phyloP scores from a whole-genome alignment of 768 basidiomycete genomes.

The Suillus plorans region DNA sequence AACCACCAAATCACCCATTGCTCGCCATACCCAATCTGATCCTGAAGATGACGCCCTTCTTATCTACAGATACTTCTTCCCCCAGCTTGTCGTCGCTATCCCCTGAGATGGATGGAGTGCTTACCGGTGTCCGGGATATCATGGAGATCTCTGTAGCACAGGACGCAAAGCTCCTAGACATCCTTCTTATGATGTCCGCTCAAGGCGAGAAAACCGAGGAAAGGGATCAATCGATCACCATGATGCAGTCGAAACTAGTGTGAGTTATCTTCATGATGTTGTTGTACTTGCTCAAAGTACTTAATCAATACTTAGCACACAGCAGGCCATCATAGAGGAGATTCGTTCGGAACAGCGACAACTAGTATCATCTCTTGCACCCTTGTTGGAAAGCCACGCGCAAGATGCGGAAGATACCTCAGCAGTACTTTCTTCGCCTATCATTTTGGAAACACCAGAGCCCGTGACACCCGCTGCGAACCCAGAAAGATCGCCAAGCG shows the following conservation, averaged over 20 bases:
- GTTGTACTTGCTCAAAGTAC: background rate
- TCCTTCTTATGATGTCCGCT: background rate
- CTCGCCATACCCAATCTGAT: background rate
- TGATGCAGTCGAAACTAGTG: slow-evolving; percentile 1
- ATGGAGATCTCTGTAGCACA: background rate
- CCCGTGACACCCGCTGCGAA: background rate
- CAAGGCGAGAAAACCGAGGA: background rate
- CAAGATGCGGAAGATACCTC: background rate
- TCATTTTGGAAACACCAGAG: background rate
- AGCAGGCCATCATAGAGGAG: background rate
- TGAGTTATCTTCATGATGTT: background rate
- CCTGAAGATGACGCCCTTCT: background rate
- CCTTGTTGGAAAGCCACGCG: background rate
- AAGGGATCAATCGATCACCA: background rate
- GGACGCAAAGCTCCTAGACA: background rate
- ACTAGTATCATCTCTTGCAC: background rate
- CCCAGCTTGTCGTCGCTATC: background rate
- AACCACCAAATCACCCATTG: background rate
- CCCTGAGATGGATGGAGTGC: background rate
- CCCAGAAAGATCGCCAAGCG: background rate
- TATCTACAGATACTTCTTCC: background rate
- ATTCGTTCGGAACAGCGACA: background rate
- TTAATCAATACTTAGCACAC: background rate
- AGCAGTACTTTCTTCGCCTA: background rate
- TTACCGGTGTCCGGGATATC: background rate